Evolutionary conservation across 768 basidiomycete species (phyloP).

Genomic region (Collybia mongolica): DNA sequence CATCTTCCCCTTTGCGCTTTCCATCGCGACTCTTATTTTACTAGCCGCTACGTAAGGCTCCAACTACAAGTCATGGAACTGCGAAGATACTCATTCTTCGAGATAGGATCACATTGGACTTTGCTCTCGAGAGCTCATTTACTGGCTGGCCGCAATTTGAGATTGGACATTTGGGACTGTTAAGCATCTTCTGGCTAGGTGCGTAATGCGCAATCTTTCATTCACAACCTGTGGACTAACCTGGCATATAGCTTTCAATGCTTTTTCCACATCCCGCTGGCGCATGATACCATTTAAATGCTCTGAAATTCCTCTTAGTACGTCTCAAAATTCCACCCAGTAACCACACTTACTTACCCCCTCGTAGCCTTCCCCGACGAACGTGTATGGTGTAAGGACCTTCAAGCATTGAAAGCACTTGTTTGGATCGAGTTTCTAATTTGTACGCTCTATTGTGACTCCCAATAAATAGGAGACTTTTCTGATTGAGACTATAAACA

Average conservation of each 20-base stretch:
- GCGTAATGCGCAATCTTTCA: conserved; percentile 11
- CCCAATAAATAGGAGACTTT: neutral
- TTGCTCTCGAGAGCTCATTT: conserved; percentile 38
- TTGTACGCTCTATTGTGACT: conserved; percentile 31
- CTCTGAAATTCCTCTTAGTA: conserved; percentile 45
- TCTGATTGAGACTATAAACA: conserved; percentile 14
- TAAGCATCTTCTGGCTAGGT: conserved; percentile 59
- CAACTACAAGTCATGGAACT: neutral
- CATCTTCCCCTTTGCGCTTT: conserved; percentile 59
- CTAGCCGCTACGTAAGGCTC: conserved; percentile 39
- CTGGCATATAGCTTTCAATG: conserved; percentile 44
- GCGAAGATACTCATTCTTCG: neutral
- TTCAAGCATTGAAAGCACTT: conserved; percentile 54
- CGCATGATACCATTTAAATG: conserved; percentile 45
- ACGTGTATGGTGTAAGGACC: conserved; percentile 50
- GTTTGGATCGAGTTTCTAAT: conserved; percentile 59
- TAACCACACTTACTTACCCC: neutral
- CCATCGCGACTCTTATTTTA: conserved; percentile 47
- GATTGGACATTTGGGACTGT: conserved; percentile 40
- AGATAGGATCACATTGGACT: conserved; percentile 41
- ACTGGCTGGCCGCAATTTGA: conserved; percentile 48
- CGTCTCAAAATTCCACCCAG: conserved; percentile 7
- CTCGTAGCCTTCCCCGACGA: conserved; percentile 40
- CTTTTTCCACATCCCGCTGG: conserved; percentile 63
- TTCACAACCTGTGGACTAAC: neutral